These are phyloP conservation scores for Fusarium beomiforme DNA, from an alignment of 2,329 filamentous ascomycete genomes.

Conservation along the genomic window DNA sequence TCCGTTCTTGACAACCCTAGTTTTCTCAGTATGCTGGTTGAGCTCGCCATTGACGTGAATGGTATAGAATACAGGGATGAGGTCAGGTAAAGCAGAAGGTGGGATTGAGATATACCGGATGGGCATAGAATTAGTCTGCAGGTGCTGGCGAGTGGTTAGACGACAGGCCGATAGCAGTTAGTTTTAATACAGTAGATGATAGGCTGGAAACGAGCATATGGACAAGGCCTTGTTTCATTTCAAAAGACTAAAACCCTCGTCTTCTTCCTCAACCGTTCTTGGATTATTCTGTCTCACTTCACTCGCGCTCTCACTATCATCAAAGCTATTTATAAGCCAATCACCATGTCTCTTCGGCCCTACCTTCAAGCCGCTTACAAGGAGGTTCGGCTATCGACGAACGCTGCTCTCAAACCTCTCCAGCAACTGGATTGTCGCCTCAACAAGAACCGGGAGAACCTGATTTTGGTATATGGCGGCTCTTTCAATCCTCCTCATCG, in stretches of 20 bases:
- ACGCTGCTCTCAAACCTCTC: background rate
- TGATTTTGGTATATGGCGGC: background rate
- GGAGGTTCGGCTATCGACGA: background rate
- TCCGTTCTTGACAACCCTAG: background rate
- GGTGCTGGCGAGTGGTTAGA: too few relatives aligned
- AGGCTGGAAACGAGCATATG: too few relatives aligned
- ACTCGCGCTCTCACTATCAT: background rate
- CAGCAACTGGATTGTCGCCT: background rate
- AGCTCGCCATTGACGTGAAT: background rate
- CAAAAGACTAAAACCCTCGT: too few relatives aligned
- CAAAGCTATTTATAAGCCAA: background rate
- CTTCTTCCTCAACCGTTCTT: too few relatives aligned
- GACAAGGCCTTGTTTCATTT: too few relatives aligned
- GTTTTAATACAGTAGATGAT: too few relatives aligned
- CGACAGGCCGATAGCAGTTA: too few relatives aligned
- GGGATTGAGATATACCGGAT: too few relatives aligned
- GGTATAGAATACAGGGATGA: background rate
- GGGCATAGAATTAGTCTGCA: too few relatives aligned
- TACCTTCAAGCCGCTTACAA: background rate
- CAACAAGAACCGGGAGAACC: background rate
- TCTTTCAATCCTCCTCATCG: background rate
- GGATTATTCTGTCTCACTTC: too few relatives aligned
- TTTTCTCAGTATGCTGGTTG: background rate
- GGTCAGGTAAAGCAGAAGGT: background rate
- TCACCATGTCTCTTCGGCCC: background rate